These are phyloP conservation scores for Hawksworthiomyces lignivorus DNA, from an alignment of 2,329 filamentous ascomycete species.

Conservation along the genomic window DNA sequence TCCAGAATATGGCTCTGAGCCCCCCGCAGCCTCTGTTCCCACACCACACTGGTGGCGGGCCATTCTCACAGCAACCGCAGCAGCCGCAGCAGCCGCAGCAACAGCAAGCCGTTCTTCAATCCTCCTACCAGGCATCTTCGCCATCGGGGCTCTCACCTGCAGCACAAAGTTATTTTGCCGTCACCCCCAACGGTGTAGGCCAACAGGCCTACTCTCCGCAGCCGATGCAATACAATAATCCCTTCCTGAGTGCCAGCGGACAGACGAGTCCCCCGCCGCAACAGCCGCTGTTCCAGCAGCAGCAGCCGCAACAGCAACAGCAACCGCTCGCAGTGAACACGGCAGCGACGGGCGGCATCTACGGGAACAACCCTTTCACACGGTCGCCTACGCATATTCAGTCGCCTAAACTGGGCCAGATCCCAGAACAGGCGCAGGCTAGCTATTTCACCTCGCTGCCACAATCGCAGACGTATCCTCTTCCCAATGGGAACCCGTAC, in stretches of 20 bases:
- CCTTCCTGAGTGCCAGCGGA: no score
- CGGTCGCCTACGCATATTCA: constrained; percentile 44
- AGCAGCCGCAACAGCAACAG: constrained; percentile 23
- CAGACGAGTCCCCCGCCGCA: no score
- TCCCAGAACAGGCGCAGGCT: constrained; percentile 43
- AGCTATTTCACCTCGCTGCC: constrained; percentile 27
- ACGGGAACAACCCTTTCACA: constrained; percentile 39
- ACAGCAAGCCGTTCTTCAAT: neutral
- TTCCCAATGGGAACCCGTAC: constrained; percentile 10
- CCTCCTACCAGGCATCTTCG: neutral
- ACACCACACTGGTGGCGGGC: constrained; percentile 58
- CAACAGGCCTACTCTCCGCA: constrained; percentile 16
- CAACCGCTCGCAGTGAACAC: constrained; percentile 34
- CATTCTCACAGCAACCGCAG: constrained; percentile 26
- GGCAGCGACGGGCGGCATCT: constrained; percentile 21
- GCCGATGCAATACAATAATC: constrained; percentile 18
- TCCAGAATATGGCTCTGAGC: constrained; percentile 67
- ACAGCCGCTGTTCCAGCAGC: constrained; percentile 19
- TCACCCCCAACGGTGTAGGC: neutral
- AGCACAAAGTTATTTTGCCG: constrained; percentile 11
- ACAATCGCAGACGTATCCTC: constrained; percentile 9
- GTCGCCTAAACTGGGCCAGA: constrained; percentile 42
- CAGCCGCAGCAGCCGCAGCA: constrained; percentile 5
- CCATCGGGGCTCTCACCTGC: no score
- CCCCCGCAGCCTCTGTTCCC: constrained; percentile 56